A percentile compares a stretch with the other conserved stretches of the same genome.
These are phyloP conservation scores for Entonaema liquescens DNA, from an alignment of 495 filamentous ascomycete genomes.

Conservation along the genomic window DNA sequence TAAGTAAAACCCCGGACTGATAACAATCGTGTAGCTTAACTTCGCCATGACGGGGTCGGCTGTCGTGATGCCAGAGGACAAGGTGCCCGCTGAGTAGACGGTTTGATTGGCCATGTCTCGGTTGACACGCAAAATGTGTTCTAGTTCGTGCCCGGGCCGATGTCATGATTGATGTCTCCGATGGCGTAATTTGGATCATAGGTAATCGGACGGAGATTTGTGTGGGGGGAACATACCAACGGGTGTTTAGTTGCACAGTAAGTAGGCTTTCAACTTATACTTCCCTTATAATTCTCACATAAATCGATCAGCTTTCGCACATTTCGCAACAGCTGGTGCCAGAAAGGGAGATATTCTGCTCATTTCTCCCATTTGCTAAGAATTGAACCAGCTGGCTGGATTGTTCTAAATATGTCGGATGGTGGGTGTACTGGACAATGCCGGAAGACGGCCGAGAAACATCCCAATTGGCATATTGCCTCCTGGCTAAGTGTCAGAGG, in stretches of 20 bases:
- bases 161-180: conserved; percentile 62
- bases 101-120: conserved; percentile 26
- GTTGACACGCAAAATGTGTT: background rate
- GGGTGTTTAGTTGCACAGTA: background rate
- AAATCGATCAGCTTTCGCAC: background rate
- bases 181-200: conserved; percentile 71
- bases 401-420: background rate
- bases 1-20: conserved; percentile 20
- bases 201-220: conserved; percentile 2
- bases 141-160: conserved; percentile 17
- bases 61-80: conserved; percentile 28
- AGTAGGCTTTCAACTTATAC: background rate
- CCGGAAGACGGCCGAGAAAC: background rate
- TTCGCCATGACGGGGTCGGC: conserved; percentile 37
- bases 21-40: conserved; percentile 17
- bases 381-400: background rate
- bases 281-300: background rate
- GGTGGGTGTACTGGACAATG: background rate
- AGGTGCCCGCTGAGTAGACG: background rate
- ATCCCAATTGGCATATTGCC: background rate
- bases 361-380: background rate
- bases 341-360: background rate
- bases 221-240: conserved; percentile 13
- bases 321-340: background rate
- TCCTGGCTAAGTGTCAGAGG: background rate